A percentile compares a stretch with the other conserved stretches of the same genome.
Evolutionary conservation across 495 filamentous ascomycete species (phyloP).

Genomic region (Penicillium simplicissimum): DNA sequence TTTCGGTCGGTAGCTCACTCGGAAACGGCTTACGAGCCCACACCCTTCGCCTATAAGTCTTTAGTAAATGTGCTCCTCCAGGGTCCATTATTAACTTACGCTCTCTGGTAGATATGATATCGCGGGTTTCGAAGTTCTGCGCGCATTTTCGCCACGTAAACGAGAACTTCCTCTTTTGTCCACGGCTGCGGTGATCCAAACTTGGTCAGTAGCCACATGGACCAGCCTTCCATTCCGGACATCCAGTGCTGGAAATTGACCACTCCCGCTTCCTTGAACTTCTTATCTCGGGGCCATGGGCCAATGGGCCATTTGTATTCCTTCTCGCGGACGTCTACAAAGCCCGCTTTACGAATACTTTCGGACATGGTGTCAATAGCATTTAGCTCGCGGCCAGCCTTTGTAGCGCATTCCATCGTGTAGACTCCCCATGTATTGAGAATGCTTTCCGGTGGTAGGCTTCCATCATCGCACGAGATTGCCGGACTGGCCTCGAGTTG

Average conservation of each 20-base stretch:
- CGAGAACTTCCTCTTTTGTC: conserved; percentile 16
- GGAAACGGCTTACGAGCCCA: conserved; percentile 15
- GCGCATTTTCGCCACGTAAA: conserved; percentile 16
- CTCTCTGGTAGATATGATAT: conserved; percentile 15
- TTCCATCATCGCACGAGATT: conserved; percentile 44
- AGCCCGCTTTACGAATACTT: conserved; percentile 32
- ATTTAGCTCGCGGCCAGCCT: conserved; percentile 2
- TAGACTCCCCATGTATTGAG: conserved; percentile 20
- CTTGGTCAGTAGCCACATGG: conserved; percentile 19
- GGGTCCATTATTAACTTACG: conserved; percentile 11
- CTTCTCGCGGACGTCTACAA: conserved; percentile 26
- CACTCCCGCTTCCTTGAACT: conserved; percentile 4
- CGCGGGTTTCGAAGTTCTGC: conserved; percentile 11
- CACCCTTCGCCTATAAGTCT: conserved; percentile 8
- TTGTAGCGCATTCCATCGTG: conserved; percentile 9
- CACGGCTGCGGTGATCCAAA: conserved; percentile 15
- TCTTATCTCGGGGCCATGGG: conserved; percentile 8
- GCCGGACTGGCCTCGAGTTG: conserved; percentile 45
- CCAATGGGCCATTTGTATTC: conserved; percentile 10
- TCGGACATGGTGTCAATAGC: conserved; percentile 14
- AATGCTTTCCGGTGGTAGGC: conserved; percentile 28
- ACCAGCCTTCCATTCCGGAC: conserved; percentile 11
- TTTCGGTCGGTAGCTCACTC: neutral
- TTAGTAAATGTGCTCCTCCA: neutral
- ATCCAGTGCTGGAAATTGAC: conserved; percentile 11